Conservation (phyloP, 768 basidiomycete species). For the Hygrophorus russula region DNA sequence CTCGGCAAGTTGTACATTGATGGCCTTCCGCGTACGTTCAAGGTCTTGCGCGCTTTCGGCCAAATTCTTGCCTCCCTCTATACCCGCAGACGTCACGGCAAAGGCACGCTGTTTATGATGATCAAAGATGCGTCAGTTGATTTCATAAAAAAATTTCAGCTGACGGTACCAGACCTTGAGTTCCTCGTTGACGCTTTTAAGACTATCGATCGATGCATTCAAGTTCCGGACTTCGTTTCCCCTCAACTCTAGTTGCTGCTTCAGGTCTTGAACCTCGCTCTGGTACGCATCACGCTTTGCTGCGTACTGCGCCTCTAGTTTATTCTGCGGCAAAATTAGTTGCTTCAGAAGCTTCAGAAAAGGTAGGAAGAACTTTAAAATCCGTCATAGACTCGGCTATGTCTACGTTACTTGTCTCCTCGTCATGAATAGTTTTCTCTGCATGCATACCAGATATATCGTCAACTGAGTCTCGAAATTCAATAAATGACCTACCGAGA, state of each 20-base stretch:
- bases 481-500: conserved; percentile 48
- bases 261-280: conserved; percentile 76
- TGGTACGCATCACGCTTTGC: conserved; percentile 86
- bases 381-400: conserved; percentile 78
- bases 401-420: conserved; percentile 77
- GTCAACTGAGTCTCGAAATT: conserved; percentile 2
- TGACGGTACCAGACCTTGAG: conserved; percentile 59
- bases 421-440: conserved; percentile 91
- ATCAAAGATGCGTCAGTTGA: conserved; percentile 10
- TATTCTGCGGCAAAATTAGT: conserved; percentile 42
- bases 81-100: conserved; percentile 92
- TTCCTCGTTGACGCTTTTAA: conserved; percentile 96
- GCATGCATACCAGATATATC: conserved; percentile 10
- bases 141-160: conserved; percentile 2
- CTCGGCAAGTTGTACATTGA: conserved; percentile 96
- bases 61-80: conserved; percentile 93
- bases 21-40: conserved; percentile 91
- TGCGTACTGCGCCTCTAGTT: conserved; percentile 88
- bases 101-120: conserved; percentile 68
- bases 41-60: conserved; percentile 96
- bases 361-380: conserved; percentile 55
- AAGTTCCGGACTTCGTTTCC: conserved; percentile 75
- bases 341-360: conserved; percentile 2
- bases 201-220: conserved; percentile 79
- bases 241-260: conserved; percentile 81